phyloP scores from a whole-genome alignment of 805 yeast genomes.

The Yarrowia porcina region DNA sequence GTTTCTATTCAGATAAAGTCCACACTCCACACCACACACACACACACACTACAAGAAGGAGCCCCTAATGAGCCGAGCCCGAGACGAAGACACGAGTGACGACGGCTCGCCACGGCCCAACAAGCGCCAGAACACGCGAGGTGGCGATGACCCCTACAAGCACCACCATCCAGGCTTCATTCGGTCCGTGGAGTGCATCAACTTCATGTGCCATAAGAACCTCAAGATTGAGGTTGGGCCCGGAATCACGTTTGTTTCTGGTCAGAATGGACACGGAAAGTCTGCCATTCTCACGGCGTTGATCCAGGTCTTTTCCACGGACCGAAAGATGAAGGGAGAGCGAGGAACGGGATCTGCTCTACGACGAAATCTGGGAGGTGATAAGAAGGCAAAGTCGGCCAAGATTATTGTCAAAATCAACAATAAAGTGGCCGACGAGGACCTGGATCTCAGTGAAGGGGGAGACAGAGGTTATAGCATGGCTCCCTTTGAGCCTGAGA shows the following conservation, averaged over 20 bases:
- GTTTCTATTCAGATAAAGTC: no score
- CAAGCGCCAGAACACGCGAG: background rate
- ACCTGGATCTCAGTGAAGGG: conserved; percentile 41
- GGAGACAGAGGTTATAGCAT: conserved; percentile 27
- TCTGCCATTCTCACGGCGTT: conserved; percentile 85
- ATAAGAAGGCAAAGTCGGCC: conserved; percentile 68
- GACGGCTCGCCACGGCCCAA: background rate
- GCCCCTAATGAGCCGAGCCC: background rate
- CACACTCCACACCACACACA: background rate
- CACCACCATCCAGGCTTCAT: conserved; percentile 21
- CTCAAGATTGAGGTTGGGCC: conserved; percentile 75
- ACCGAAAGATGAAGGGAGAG: conserved; percentile 80
- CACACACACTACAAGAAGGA: background rate
- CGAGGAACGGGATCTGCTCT: conserved; percentile 53
- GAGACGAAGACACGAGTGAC: background rate
- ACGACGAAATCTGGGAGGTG: conserved; percentile 66
- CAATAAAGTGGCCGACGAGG: conserved; percentile 43
- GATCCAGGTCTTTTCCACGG: conserved; percentile 74
- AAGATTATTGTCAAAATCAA: conserved; percentile 59
- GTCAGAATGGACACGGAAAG: conserved; percentile 89
- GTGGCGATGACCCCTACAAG: background rate
- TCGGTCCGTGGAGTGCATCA: conserved; percentile 15
- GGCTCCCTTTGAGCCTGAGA: conserved; percentile 61
- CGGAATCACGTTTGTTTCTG: conserved; percentile 79
- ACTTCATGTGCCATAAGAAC: conserved; percentile 37